These are phyloP conservation scores for Harringtonia lauricola DNA, from an alignment of 2,329 filamentous ascomycete genomes.

Conservation along the genomic window DNA sequence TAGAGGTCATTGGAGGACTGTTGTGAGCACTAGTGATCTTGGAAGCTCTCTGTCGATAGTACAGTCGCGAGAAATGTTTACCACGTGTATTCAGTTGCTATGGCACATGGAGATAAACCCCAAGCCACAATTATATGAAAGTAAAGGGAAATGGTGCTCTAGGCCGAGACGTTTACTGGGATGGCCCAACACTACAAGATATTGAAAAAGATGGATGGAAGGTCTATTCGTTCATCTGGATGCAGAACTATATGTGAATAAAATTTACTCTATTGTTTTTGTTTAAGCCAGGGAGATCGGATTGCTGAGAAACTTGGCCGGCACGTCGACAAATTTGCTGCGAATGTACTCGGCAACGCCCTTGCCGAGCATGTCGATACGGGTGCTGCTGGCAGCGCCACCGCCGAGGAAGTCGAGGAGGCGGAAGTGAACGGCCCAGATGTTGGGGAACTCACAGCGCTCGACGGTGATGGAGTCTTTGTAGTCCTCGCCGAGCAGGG, in stretches of 20 bases:
- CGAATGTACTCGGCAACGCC: conserved; percentile 38
- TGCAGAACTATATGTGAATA: too few species aligned
- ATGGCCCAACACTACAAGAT: too few species aligned
- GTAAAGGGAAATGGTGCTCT: too few species aligned
- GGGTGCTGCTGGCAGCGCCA: conserved; percentile 33
- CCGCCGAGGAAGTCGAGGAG: conserved; percentile 31
- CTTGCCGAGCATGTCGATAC: conserved; percentile 39
- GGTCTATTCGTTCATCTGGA: background rate
- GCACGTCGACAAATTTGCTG: conserved; percentile 18
- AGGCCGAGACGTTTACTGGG: too few species aligned
- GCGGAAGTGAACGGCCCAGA: conserved; percentile 19
- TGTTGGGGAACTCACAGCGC: conserved; percentile 30
- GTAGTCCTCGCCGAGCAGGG: conserved; percentile 32
- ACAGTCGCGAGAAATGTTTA: too few species aligned
- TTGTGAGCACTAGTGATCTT: too few species aligned
- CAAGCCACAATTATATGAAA: too few species aligned
- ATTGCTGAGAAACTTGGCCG: conserved; percentile 10
- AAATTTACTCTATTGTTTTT: background rate
- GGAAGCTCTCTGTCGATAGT: too few species aligned
- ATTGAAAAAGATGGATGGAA: too few species aligned
- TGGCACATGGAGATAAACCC: too few species aligned
- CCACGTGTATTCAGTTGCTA: too few species aligned
- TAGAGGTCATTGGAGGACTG: too few species aligned
- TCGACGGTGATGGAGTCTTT: conserved; percentile 26
- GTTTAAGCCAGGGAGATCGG: background rate